Evolutionary conservation across 108 stramenopile genomes (phyloP).

Genomic region (Fragilaria crotonensis): DNA sequence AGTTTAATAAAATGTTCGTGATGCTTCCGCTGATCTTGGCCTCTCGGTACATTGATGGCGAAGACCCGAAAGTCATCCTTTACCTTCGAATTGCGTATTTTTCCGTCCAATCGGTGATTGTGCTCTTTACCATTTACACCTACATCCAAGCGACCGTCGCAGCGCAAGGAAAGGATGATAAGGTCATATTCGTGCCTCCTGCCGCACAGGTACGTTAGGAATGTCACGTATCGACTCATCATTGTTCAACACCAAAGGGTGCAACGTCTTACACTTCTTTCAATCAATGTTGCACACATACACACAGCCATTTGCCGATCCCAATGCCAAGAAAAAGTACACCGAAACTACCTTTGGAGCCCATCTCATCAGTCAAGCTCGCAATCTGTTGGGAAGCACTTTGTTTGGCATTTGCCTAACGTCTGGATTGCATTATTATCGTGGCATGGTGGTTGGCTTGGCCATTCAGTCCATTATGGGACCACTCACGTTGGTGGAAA

Average conservation of each 20-base stretch:
- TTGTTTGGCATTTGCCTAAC: conserved; percentile 78
- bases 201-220: conserved; percentile 61
- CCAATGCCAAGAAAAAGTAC: conserved; percentile 74
- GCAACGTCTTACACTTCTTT: conserved; percentile 1
- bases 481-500: conserved; percentile 72
- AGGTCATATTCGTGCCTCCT: conserved; percentile 65
- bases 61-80: conserved; percentile 72
- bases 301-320: conserved; percentile 69
- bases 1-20: conserved; percentile 69
- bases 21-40: conserved; percentile 87
- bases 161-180: conserved; percentile 21
- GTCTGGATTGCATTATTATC: conserved; percentile 74
- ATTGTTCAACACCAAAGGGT: background rate
- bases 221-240: conserved; percentile 2
- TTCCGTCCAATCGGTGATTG: conserved; percentile 47
- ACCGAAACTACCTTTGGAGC: conserved; percentile 42
- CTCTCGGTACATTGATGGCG: conserved; percentile 78
- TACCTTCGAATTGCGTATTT: conserved; percentile 65
- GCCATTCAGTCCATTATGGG: conserved; percentile 85
- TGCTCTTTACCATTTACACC: conserved; percentile 48
- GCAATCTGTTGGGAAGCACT: conserved; percentile 53
- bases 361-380: conserved; percentile 41
- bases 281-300: no score
- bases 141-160: conserved; percentile 43
- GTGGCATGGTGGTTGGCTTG: conserved; percentile 83